Percentiles rank a stretch among this genome's conserved stretches.
Evolutionary conservation across 2,329 filamentous ascomycete species (phyloP).

Genomic region (Aspergillus candidus): DNA sequence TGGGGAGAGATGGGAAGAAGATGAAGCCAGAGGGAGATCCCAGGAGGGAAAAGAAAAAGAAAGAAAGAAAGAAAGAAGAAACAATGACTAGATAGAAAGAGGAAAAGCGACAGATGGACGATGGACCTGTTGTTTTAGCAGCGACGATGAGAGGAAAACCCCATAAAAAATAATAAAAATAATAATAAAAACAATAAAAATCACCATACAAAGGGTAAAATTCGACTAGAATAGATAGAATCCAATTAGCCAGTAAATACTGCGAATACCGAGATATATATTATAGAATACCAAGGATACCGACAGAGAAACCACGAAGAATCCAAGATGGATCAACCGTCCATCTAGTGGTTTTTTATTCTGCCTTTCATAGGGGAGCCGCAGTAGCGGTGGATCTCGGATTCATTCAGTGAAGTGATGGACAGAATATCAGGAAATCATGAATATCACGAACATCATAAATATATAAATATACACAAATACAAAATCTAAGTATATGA

Average conservation of each 20-base stretch:
- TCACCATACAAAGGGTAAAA: neutral
- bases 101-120: neutral
- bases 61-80: slow-evolving; percentile 9
- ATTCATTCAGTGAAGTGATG: too few relatives aligned
- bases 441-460: too few relatives aligned
- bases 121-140: neutral
- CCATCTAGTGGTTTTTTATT: too few relatives aligned
- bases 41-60: slow-evolving; percentile 12
- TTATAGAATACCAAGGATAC: too few relatives aligned
- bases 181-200: neutral
- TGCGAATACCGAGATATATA: neutral
- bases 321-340: too few relatives aligned
- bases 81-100: slow-evolving; percentile 3
- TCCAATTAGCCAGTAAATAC: neutral
- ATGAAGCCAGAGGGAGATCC: slow-evolving; percentile 7
- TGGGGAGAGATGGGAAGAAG: neutral
- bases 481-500: too few relatives aligned
- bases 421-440: too few relatives aligned
- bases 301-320: too few relatives aligned
- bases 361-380: too few relatives aligned
- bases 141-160: slow-evolving; percentile 2
- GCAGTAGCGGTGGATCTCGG: too few relatives aligned
- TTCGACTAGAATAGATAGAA: neutral
- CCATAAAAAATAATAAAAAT: slow-evolving; percentile 1
- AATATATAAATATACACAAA: too few relatives aligned